Conservation (phyloP, 306 rosid genomes). For the Casuarina glauca region DNA sequence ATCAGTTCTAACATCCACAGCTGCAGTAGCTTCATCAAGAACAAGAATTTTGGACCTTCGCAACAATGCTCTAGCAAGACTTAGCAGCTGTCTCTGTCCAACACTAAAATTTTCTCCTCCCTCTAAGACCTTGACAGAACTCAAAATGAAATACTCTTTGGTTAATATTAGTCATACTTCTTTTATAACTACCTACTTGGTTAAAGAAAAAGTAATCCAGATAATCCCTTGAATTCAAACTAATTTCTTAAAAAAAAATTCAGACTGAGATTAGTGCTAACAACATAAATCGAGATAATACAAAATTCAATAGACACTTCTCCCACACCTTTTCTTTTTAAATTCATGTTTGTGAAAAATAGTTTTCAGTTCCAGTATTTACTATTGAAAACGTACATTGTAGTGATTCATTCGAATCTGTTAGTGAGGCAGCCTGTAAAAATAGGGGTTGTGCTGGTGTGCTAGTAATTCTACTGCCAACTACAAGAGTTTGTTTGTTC, state of each 20-base stretch:
- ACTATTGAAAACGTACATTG: not conserved
- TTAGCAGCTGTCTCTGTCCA: constrained; percentile 86
- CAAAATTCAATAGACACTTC: not conserved
- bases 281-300: not conserved
- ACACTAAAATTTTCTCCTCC: constrained; percentile 93
- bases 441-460: too few relatives aligned
- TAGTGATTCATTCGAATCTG: not conserved
- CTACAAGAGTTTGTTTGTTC: too few relatives aligned
- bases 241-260: not conserved
- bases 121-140: constrained; percentile 64
- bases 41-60: constrained; percentile 86
- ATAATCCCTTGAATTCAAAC: not conserved
- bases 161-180: constrained; percentile 1
- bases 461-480: too few relatives aligned
- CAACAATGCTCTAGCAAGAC: constrained; percentile 84
- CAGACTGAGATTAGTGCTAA: not conserved
- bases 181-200: not conserved
- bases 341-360: not conserved
- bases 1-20: constrained; percentile 89
- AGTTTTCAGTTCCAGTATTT: not conserved
- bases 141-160: constrained; percentile 14
- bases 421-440: too few relatives aligned
- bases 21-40: constrained; percentile 95
- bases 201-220: not conserved
- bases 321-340: not conserved